Base-by-base conservation (phyloP, 129 eudicot species). In the Arctium lappa region DNA sequence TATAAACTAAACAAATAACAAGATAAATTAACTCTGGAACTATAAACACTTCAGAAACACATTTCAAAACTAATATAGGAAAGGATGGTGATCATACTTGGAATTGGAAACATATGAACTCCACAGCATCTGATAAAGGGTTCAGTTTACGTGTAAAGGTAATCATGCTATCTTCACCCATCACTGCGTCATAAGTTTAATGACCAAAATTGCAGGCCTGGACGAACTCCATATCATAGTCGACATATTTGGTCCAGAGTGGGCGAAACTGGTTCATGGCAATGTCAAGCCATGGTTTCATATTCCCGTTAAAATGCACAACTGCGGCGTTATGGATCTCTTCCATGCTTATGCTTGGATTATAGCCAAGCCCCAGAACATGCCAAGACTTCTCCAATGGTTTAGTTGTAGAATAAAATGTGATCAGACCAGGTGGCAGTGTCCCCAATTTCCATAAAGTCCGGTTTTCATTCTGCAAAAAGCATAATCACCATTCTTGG, bases 361-460 rank as follows among this genome's bases (percentile, higher is more conserved):
- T 93, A 78, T 91, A 93, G 18, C 98, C 98, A 79, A 93, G 98
- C 42, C 98, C 98, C 83, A 93, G 66, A 72, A 93, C 98, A 87
- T 93, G 98, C 98, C 98, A 93, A 36, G 98, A 93, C 40, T 93
- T 93, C 85, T 93, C 94, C 34, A 93, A 92, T 15, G 98, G 98
- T 83, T 93, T 93, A 2, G 98, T 93, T 81, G 98, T 93, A 77
- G 98, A 91, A 81, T 93, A 93, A 86, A 86, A 93, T 48, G 98
- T 93, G 81, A 93, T 93, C 74, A 93, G 79, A 72, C 98, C 98
- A 42, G 98, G 98, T 50, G 98, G 98, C 74, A 93, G 71, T 29
- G 98, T 93, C 53, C 96, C 97, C 86, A 93, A 72, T 84, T 93
- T 93, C 97, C 97, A 93, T 73, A 93, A 79, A 34, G 97, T 93